Evolutionary conservation across 1,139 yeast genomes (phyloP).

Genomic region (Saccharomyces hybrid): DNA sequence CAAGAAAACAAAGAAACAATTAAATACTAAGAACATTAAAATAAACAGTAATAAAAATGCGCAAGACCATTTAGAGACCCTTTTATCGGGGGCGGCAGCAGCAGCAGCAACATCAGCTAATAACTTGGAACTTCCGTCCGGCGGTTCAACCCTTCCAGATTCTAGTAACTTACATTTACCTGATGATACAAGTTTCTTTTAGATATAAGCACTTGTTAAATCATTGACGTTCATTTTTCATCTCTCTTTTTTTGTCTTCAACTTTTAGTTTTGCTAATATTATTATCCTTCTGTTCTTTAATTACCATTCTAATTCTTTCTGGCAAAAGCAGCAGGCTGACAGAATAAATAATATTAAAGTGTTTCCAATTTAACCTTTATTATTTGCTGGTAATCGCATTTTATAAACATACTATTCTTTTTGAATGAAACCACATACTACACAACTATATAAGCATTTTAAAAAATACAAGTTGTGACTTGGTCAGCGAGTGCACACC

Average conservation of each 20-base stretch:
- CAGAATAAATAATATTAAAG: not conserved
- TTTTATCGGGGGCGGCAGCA: slow-evolving; percentile 3
- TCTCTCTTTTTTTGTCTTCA: not conserved
- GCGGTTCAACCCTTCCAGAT: slow-evolving; percentile 7
- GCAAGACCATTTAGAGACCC: slow-evolving; percentile 4
- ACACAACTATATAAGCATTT: not conserved
- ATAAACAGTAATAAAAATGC: not conserved
- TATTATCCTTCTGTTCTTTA: not conserved
- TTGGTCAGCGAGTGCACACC: not conserved
- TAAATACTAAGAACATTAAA: slow-evolving; percentile 4
- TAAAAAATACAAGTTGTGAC: not conserved
- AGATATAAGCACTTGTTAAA: not conserved
- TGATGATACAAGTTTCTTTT: not conserved
- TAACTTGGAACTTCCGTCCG: slow-evolving; percentile 8
- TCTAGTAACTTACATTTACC: slow-evolving; percentile 9
- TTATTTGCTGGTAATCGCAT: not conserved
- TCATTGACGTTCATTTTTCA: not conserved
- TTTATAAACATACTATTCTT: not conserved
- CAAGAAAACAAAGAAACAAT: slow-evolving; percentile 9
- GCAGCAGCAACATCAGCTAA: slow-evolving; percentile 2
- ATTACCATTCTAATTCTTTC: not conserved
- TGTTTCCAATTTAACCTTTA: not conserved
- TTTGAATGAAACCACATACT: no score
- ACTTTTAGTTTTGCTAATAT: not conserved
- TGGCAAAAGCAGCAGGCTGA: not conserved